These are phyloP conservation scores for Phialocephala subalpina DNA, from an alignment of 2,329 filamentous ascomycete species.

Conservation along the genomic window DNA sequence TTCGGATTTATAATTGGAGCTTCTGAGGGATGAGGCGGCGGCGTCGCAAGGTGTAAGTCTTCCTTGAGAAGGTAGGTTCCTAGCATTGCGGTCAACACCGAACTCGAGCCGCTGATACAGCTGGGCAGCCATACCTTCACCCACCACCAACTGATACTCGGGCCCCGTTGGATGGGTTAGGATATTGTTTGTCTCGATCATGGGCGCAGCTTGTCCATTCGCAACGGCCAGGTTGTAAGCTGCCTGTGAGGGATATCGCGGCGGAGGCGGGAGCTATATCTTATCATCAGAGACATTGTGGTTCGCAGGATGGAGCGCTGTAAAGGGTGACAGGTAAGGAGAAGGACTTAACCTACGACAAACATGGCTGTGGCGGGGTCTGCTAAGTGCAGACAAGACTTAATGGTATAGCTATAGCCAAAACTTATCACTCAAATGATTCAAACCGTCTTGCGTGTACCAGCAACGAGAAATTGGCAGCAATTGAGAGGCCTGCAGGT, in stretches of 20 bases:
- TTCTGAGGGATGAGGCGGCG: slow-evolving; percentile 94
- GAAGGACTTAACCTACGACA: slow-evolving; percentile 30
- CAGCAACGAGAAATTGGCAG: slow-evolving; percentile 9
- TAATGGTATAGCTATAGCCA: not conserved
- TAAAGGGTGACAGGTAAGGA: slow-evolving; percentile 5
- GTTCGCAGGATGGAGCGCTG: not conserved
- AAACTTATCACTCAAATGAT: not conserved
- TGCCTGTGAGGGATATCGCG: slow-evolving; percentile 79
- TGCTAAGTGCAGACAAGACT: slow-evolving; percentile 53
- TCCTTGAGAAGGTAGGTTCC: slow-evolving; percentile 92
- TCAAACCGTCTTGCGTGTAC: slow-evolving; percentile 37
- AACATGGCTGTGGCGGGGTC: slow-evolving; percentile 37
- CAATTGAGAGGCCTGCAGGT: slow-evolving; percentile 26
- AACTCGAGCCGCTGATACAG: slow-evolving; percentile 15
- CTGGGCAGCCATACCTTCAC: slow-evolving; percentile 73
- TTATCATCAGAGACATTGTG: slow-evolving; percentile 33
- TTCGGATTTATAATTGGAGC: slow-evolving; percentile 87
- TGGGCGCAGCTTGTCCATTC: slow-evolving; percentile 71
- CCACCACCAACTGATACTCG: slow-evolving; percentile 90
- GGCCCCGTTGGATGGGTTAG: slow-evolving; percentile 81
- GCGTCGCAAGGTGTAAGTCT: slow-evolving; percentile 90
- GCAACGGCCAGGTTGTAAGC: slow-evolving; percentile 77
- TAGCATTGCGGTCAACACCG: slow-evolving; percentile 47
- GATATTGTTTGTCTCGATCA: slow-evolving; percentile 95
- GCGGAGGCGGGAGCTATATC: slow-evolving; percentile 76